Percentiles rank a stretch among this genome's conserved stretches.
Conservation (phyloP, 768 basidiomycete species). For the Hortiboletus flavorubellus region DNA sequence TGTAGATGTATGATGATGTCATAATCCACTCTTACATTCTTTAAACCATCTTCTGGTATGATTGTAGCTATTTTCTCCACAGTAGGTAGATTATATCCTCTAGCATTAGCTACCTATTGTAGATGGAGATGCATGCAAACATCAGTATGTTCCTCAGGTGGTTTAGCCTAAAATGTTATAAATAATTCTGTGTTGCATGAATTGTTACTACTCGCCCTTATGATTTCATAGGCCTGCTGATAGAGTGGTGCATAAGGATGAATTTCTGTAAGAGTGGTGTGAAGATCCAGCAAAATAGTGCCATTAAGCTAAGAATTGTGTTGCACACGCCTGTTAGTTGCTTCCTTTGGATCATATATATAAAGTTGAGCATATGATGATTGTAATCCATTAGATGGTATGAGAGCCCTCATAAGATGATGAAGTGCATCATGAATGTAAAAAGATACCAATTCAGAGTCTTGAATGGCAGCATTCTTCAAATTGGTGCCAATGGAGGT, state of each 20-base stretch:
- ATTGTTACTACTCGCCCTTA: conserved; percentile 3
- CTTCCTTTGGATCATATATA: no score
- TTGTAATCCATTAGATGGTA: no score
- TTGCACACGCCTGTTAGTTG: conserved; percentile 16
- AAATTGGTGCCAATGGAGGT: not conserved
- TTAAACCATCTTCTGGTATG: not conserved
- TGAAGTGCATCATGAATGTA: conserved; percentile 17
- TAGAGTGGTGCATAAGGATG: conserved; percentile 33
- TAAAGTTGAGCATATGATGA: no score
- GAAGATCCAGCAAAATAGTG: conserved; percentile 22
- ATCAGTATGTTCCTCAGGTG: not conserved
- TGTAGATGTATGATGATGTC: no score
- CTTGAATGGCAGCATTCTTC: not conserved
- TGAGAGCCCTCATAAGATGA: no score
- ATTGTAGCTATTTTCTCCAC: not conserved
- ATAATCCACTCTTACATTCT: not conserved
- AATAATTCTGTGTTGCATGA: not conserved
- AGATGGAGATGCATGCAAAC: not conserved
- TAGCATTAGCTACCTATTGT: not conserved
- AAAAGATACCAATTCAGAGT: conserved; percentile 18
- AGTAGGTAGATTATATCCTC: not conserved
- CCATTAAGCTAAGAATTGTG: conserved; percentile 21
- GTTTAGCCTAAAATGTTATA: conserved; percentile 4
- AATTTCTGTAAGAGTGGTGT: conserved; percentile 16
- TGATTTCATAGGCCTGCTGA: conserved; percentile 32